Evolutionary conservation across 371 early-diverging fungal species (phyloP).

Genomic region (Mortierella sp.): DNA sequence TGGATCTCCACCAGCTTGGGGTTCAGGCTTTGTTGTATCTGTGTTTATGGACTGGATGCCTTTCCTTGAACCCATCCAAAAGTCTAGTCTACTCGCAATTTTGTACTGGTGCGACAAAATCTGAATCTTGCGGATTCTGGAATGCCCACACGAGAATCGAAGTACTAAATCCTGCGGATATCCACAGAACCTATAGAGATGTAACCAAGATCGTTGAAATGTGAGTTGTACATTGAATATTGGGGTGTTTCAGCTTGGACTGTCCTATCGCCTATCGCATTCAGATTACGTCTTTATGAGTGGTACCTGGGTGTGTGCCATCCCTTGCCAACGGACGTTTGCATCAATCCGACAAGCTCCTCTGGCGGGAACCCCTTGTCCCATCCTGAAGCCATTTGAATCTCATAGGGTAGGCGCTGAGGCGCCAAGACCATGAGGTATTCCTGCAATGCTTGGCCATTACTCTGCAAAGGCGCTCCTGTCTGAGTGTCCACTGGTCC

Average conservation of each 20-base stretch:
- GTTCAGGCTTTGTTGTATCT: slow-evolving; percentile 4
- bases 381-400: slow-evolving; percentile 64
- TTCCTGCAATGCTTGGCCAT: slow-evolving; percentile 45
- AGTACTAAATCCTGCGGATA: slow-evolving; percentile 82
- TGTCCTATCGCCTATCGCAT: not conserved
- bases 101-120: slow-evolving; percentile 86
- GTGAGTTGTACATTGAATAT: not conserved
- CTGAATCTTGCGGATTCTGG: slow-evolving; percentile 78
- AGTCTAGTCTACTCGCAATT: slow-evolving; percentile 82
- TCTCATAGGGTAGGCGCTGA: slow-evolving; percentile 59
- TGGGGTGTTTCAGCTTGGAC: not conserved
- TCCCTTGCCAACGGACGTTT: slow-evolving; percentile 62
- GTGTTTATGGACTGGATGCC: slow-evolving; percentile 30
- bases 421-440: slow-evolving; percentile 52
- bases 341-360: slow-evolving; percentile 59
- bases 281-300: no score
- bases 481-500: slow-evolving; percentile 16
- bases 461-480: slow-evolving; percentile 34
- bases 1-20: slow-evolving; percentile 9
- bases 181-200: slow-evolving; percentile 68
- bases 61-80: slow-evolving; percentile 68
- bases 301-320: slow-evolving; percentile 70
- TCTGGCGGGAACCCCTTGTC: slow-evolving; percentile 66
- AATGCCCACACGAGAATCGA: slow-evolving; percentile 68
- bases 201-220: not conserved